phyloP scores from a whole-genome alignment of 352 stramenopile genomes.

The Pythium oligandrum region DNA sequence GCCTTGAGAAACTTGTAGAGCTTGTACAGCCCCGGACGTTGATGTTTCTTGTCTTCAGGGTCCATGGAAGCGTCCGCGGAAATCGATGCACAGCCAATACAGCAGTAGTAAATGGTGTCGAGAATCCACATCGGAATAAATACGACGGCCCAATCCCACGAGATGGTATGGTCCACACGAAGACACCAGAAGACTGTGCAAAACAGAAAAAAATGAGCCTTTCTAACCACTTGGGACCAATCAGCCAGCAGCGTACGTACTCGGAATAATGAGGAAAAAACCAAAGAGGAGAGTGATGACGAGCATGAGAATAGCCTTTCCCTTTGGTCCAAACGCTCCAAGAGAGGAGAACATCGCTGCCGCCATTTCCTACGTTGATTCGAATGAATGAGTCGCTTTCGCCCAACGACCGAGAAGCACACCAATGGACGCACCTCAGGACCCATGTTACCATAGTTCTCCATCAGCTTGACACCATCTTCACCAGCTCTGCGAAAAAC shows the following conservation, averaged over 20 bases:
- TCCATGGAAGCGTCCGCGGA: constrained; percentile 33
- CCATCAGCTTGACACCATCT: constrained; percentile 87
- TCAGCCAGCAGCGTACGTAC: constrained; percentile 27
- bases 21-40: constrained; percentile 53
- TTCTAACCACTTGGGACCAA: not conserved
- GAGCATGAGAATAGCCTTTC: constrained; percentile 67
- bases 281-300: constrained; percentile 63
- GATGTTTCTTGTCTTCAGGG: constrained; percentile 19
- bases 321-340: constrained; percentile 55
- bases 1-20: constrained; percentile 82
- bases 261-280: constrained; percentile 86
- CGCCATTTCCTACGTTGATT: constrained; percentile 36
- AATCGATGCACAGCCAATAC: constrained; percentile 52
- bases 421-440: constrained; percentile 28
- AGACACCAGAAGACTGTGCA: constrained; percentile 78
- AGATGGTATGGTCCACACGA: constrained; percentile 66
- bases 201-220: constrained; percentile 10
- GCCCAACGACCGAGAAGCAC: not conserved
- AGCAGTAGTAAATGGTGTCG: constrained; percentile 73
- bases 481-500: constrained; percentile 53
- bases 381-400: not conserved
- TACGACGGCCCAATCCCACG: constrained; percentile 75
- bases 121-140: constrained; percentile 81
- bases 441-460: constrained; percentile 82
- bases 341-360: constrained; percentile 69